These are phyloP conservation scores for Berberis thunbergii DNA, from an alignment of 164 flowering plant genomes.

Conservation along the genomic window DNA sequence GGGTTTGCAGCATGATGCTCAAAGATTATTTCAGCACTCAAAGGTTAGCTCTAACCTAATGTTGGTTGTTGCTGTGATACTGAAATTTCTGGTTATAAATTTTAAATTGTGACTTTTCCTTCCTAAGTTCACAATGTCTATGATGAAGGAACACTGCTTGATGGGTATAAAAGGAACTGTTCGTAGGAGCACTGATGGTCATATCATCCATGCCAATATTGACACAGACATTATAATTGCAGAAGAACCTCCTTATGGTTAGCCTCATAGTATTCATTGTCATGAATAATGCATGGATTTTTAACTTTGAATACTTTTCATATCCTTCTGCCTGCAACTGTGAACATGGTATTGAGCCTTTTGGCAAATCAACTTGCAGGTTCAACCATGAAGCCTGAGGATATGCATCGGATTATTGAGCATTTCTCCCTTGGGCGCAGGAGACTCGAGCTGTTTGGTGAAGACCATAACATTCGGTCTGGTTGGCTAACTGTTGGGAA, in stretches of 20 bases:
- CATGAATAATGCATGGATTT: not conserved
- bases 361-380: constrained; percentile 37
- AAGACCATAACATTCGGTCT: constrained; percentile 92
- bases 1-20: constrained; percentile 90
- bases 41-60: constrained; percentile 45
- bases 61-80: not conserved
- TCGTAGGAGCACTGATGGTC: constrained; percentile 99
- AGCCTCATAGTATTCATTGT: constrained; percentile 9
- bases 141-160: constrained; percentile 88
- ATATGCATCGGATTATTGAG: constrained; percentile 89
- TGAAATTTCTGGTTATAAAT: not conserved
- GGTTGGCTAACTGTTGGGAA: constrained; percentile 98
- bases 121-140: not conserved
- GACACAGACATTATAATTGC: constrained; percentile 98
- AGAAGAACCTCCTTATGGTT: constrained; percentile 97
- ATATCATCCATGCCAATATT: constrained; percentile 98
- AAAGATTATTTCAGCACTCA: constrained; percentile 89
- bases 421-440: constrained; percentile 94
- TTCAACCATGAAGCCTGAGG: constrained; percentile 94
- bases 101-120: not conserved
- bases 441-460: constrained; percentile 96
- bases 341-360: not conserved
- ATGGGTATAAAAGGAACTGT: constrained; percentile 99
- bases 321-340: not conserved
- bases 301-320: not conserved